Percentiles rank a stretch among this genome's conserved stretches.
phyloP scores from a whole-genome alignment of 371 early-diverging fungal genomes.

The Saksenaea oblongispora region DNA sequence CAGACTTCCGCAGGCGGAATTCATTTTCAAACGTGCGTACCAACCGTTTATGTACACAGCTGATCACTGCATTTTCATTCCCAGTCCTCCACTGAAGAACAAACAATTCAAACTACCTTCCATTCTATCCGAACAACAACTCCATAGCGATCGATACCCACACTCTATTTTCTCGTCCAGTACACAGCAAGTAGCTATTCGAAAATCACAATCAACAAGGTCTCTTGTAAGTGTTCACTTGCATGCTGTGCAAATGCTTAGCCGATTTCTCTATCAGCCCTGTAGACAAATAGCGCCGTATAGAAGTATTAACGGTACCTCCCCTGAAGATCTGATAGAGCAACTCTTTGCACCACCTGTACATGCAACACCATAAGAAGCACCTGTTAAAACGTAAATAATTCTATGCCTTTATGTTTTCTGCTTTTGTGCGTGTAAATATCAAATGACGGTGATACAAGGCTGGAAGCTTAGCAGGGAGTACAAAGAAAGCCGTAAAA shows the following conservation, averaged over 20 bases:
- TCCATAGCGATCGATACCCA: not conserved
- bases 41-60: constrained; percentile 13
- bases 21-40: constrained; percentile 42
- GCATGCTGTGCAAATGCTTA: not conserved
- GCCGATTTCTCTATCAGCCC: constrained; percentile 12
- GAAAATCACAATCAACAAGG: constrained; percentile 28
- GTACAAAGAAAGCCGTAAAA: no score
- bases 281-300: constrained; percentile 27
- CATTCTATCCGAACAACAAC: constrained; percentile 2
- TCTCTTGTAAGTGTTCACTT: constrained; percentile 28
- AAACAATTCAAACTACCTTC: constrained; percentile 3
- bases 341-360: constrained; percentile 26
- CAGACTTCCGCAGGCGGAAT: constrained; percentile 38
- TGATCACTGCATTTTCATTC: constrained; percentile 5
- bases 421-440: no score
- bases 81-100: constrained; percentile 13
- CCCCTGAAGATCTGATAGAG: constrained; percentile 41
- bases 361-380: not conserved
- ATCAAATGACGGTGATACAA: no score
- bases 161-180: not conserved
- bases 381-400: not conserved
- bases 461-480: no score
- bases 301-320: constrained; percentile 25
- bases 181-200: not conserved
- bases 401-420: no score